Conservation (phyloP, 2,329 filamentous ascomycete genomes). For the Talaromyces sp. region DNA sequence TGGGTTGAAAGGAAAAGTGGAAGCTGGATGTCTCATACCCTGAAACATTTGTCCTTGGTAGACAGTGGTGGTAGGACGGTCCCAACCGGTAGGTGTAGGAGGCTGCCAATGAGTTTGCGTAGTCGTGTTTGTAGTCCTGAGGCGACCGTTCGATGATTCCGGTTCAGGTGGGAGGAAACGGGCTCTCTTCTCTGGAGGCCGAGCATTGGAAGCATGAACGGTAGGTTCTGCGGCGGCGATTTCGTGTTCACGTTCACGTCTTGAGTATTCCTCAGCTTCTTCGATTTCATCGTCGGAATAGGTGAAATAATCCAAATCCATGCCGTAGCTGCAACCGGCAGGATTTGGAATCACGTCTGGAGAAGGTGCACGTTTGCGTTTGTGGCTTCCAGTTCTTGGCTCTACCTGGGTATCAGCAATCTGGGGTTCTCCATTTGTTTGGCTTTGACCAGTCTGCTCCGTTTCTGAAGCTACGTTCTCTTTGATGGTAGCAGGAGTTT, state of each 20-base stretch:
- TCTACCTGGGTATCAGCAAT: conserved; percentile 11
- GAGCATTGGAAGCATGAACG: background rate
- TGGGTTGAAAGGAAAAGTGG: background rate
- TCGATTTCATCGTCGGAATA: conserved; percentile 23
- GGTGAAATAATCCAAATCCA: conserved; percentile 39
- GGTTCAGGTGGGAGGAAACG: conserved; percentile 8
- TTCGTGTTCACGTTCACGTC: conserved; percentile 15
- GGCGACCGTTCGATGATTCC: background rate
- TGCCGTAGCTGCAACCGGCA: conserved; percentile 38
- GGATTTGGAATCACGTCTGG: conserved; percentile 44
- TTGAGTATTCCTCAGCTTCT: conserved; percentile 11
- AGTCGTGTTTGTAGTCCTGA: background rate
- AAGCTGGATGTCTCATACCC: conserved; percentile 10
- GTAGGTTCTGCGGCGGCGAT: conserved; percentile 19
- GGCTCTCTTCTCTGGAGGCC: conserved; percentile 15
- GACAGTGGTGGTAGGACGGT: conserved; percentile 14
- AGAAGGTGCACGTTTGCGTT: conserved; percentile 40
- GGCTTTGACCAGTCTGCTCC: background rate
- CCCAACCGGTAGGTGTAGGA: conserved; percentile 10
- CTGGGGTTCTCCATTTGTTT: background rate
- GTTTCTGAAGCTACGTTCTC: background rate
- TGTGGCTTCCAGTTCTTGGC: conserved; percentile 23
- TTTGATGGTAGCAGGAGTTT: background rate
- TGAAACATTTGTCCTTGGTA: conserved; percentile 14
- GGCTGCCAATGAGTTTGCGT: background rate